Conservation (phyloP, 1,139 yeast genomes). For the Scheffersomyces illinoinensis region DNA sequence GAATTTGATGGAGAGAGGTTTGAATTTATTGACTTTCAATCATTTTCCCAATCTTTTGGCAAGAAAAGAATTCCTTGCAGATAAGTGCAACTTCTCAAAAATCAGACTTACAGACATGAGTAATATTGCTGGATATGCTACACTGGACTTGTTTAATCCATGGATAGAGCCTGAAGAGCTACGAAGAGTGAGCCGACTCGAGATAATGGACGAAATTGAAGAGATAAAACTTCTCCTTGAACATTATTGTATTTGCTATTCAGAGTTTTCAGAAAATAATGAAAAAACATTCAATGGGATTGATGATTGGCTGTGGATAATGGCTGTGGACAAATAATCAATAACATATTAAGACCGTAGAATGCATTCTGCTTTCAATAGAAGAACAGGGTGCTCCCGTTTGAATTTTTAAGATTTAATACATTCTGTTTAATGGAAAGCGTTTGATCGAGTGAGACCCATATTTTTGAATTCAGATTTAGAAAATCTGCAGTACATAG, state of each 20-base stretch:
- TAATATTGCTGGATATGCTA: slow-evolving; percentile 48
- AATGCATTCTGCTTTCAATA: not conserved
- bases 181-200: slow-evolving; percentile 59
- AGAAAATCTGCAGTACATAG: no score
- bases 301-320: slow-evolving; percentile 9
- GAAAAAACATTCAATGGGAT: slow-evolving; percentile 7
- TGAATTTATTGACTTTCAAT: slow-evolving; percentile 60
- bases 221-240: slow-evolving; percentile 72
- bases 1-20: slow-evolving; percentile 69
- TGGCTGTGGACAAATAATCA: not conserved
- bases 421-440: not conserved
- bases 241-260: slow-evolving; percentile 66
- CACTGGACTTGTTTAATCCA: slow-evolving; percentile 5
- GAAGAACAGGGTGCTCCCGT: not conserved
- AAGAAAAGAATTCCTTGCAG: slow-evolving; percentile 35
- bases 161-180: slow-evolving; percentile 55
- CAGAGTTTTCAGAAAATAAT: slow-evolving; percentile 9
- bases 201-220: slow-evolving; percentile 86
- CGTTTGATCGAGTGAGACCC: no score
- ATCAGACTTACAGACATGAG: slow-evolving; percentile 55
- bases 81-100: slow-evolving; percentile 20
- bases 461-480: no score
- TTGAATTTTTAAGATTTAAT: no score
- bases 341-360: not conserved
- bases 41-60: slow-evolving; percentile 43